These are phyloP conservation scores for Boechera divaricarpa DNA, from an alignment of 345 rosid species.

Conservation along the genomic window DNA sequence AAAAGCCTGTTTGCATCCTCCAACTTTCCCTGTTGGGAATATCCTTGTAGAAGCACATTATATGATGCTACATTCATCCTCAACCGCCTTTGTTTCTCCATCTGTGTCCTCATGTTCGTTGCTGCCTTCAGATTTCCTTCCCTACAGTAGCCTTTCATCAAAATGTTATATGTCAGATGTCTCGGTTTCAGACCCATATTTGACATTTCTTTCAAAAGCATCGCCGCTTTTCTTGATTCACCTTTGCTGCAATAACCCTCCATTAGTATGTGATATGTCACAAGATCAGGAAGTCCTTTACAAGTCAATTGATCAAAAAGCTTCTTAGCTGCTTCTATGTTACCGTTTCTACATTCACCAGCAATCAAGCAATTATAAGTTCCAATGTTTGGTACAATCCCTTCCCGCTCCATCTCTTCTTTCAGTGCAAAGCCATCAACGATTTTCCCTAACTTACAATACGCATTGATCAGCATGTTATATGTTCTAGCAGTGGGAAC, in stretches of 20 bases:
- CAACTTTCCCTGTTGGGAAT: conserved; percentile 65
- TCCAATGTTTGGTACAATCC: conserved; percentile 54
- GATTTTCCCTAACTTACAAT: conserved; percentile 62
- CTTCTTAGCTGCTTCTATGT: conserved; percentile 50
- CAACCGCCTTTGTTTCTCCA: conserved; percentile 74
- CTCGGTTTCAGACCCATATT: conserved; percentile 61
- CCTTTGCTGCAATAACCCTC: conserved; percentile 64
- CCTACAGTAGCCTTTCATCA: conserved; percentile 74
- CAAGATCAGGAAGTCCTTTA: conserved; percentile 56
- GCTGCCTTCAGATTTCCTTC: conserved; percentile 82
- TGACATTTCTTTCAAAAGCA: conserved; percentile 60
- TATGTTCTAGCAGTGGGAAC: conserved; percentile 57
- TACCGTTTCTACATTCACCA: conserved; percentile 65
- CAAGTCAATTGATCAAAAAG: conserved; percentile 52
- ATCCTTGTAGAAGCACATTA: conserved; percentile 73
- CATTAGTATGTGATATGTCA: conserved; percentile 73
- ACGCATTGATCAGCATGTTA: conserved; percentile 74
- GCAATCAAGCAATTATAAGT: conserved; percentile 78
- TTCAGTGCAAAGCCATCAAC: conserved; percentile 61
- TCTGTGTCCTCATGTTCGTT: conserved; percentile 55
- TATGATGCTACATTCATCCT: conserved; percentile 66
- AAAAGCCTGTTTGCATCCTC: conserved; percentile 76
- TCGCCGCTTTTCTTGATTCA: conserved; percentile 63
- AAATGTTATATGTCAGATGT: conserved; percentile 67
- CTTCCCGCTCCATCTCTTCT: conserved; percentile 54